Conservation (phyloP, 2,329 filamentous ascomycete genomes). For the Neonectria ditissima region DNA sequence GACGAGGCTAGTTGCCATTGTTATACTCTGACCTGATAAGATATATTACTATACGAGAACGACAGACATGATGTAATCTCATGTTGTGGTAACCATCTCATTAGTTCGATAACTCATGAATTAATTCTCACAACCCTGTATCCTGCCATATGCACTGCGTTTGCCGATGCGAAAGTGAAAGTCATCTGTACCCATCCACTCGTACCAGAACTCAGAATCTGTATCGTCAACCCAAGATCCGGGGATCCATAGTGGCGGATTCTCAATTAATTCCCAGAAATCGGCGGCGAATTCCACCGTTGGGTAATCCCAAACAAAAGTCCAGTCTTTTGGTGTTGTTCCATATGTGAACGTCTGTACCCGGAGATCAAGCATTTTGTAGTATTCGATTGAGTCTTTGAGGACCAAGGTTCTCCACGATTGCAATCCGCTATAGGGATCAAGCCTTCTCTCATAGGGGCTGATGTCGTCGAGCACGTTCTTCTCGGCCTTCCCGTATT, state of each 20-base stretch:
- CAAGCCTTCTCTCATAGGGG: background rate
- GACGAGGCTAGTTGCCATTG: background rate
- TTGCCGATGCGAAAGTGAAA: background rate
- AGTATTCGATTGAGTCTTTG: background rate
- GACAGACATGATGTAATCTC: background rate
- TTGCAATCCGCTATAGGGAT: background rate
- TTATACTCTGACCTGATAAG: background rate
- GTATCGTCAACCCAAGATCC: background rate
- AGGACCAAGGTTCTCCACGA: too few species aligned
- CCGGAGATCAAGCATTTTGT: background rate
- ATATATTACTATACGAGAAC: background rate
- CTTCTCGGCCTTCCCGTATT: background rate
- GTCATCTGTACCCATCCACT: background rate
- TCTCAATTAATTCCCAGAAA: slow-evolving; percentile 9
- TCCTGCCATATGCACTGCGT: background rate
- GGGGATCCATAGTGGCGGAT: background rate
- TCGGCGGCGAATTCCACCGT: background rate
- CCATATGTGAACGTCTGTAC: slow-evolving; percentile 2
- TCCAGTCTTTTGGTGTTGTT: slow-evolving; percentile 1
- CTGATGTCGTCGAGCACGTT: too few species aligned
- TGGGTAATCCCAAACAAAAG: slow-evolving; percentile 1
- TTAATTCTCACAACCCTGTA: background rate
- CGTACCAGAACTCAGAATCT: background rate
- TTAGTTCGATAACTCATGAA: background rate
- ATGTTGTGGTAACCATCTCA: too few species aligned